Base-by-base conservation (phyloP, 805 yeast genomes). In the Maudiozyma bulderi region DNA sequence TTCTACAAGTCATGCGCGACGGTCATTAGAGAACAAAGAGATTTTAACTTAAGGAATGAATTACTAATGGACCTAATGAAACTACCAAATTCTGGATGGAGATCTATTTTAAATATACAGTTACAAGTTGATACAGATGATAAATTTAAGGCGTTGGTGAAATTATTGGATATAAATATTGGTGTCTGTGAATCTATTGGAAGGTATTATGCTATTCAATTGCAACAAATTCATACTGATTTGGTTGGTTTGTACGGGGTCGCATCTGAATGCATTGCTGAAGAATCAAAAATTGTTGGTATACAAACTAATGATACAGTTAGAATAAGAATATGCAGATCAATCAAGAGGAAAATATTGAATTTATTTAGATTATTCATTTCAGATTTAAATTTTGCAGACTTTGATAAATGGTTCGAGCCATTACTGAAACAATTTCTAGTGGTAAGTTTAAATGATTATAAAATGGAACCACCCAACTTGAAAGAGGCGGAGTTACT, bases 401-500 rank as follows among this genome's bases (percentile, higher is more conserved):
- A 87, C 61, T 72, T 75, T 51, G 86, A 87, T 50, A 87, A 85
- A 57, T 81, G 89, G 47, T 93, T 84, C 30, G 73, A 80, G 41
- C 85, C 83, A 53, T 74, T 93, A 55, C 80, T 88, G 3, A 85
- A 85, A 52, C 91, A 93, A 31, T 71, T 91, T 59, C 77, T 93
- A 51, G 74, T 74, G 33, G 84, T 95, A 0, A 86, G 86, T 10
- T 75, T 93, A 54, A 89, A 83, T 48, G 98, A 93, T 67, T 93
- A 93, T 70, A 81, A 77, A 56, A 68, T 78, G 7, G 84, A 84
- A 59, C 91, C 86, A 20, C 93, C 96, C 5, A 95, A 86, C 67
- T 95, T 96, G 8, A 82, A 96, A 63, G 98, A 93, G 69, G 95
- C 95, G 7, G 99, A 93, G 69, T 96, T 90, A 7, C 75, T 91